Conservation (phyloP, 169 alveolate species). For the Hammondia hammondi region DNA sequence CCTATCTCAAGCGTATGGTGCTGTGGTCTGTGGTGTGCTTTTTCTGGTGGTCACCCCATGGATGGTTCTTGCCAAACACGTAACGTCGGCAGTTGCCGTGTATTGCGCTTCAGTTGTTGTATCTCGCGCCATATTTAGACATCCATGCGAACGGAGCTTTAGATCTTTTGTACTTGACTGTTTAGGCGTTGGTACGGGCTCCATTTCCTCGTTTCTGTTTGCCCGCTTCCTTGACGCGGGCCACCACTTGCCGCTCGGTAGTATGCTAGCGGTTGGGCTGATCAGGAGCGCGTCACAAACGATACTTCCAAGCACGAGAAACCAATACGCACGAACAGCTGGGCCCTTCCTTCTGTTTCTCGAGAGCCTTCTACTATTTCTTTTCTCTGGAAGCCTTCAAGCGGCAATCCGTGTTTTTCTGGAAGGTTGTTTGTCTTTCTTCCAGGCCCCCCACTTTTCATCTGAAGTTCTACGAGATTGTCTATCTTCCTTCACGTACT, state of each 20-base stretch:
- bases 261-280: background rate
- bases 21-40: background rate
- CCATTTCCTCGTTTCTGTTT: background rate
- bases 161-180: background rate
- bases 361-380: background rate
- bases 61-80: background rate
- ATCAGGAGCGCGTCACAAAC: slow-evolving; percentile 1
- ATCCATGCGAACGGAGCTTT: background rate
- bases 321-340: background rate
- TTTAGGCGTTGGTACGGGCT: background rate
- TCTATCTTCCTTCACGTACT: slow-evolving; percentile 5
- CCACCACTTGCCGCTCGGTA: background rate
- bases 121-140: background rate
- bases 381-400: background rate
- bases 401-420: background rate
- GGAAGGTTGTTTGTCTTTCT: background rate
- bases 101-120: background rate
- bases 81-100: slow-evolving; percentile 1
- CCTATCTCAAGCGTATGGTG: slow-evolving; percentile 12
- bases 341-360: background rate
- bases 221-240: background rate
- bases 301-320: background rate
- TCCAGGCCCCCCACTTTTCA: background rate
- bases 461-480: background rate
- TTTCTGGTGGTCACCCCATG: background rate